These are phyloP conservation scores for Exophiala mesophila DNA, from an alignment of 2,329 filamentous ascomycete genomes.

Conservation along the genomic window DNA sequence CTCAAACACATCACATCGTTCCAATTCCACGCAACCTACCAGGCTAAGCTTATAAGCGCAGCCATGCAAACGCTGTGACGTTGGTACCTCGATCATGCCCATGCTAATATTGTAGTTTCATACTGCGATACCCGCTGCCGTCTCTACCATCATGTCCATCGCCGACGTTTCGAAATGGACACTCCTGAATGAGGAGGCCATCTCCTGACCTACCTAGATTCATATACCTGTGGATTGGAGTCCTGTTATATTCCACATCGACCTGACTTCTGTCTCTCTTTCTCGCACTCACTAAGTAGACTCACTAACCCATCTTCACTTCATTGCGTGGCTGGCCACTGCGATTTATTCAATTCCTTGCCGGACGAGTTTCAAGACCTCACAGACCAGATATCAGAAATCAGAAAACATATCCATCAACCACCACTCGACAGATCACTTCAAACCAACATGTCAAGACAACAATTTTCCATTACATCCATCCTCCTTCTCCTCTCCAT, in stretches of 20 bases:
- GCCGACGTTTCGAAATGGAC: neutral
- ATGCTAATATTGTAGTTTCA: neutral
- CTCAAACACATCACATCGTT: neutral
- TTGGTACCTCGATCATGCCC: neutral
- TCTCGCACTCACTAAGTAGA: neutral
- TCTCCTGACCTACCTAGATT: too few relatives aligned
- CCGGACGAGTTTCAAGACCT: too few relatives aligned
- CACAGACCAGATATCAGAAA: neutral
- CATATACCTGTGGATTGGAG: neutral
- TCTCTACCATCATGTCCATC: neutral
- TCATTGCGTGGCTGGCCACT: neutral
- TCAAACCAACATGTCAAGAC: slow-evolving; percentile 8
- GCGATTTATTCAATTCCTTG: neutral
- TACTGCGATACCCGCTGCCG: neutral
- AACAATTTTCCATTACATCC: slow-evolving; percentile 5
- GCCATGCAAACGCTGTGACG: neutral
- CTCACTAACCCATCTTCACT: neutral
- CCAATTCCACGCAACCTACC: neutral
- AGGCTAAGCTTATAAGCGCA: neutral
- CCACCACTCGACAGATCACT: too few relatives aligned
- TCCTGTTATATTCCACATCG: neutral
- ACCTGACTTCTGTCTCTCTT: neutral
- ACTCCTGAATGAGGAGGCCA: too few relatives aligned
- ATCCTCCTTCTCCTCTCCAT: slow-evolving; percentile 12
- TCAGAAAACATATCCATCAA: neutral